Evolutionary conservation across 2,329 filamentous ascomycete genomes (phyloP), one percentile per base, ranked within the genome.

Genomic region (Aspergillus spinulosporus): DNA sequence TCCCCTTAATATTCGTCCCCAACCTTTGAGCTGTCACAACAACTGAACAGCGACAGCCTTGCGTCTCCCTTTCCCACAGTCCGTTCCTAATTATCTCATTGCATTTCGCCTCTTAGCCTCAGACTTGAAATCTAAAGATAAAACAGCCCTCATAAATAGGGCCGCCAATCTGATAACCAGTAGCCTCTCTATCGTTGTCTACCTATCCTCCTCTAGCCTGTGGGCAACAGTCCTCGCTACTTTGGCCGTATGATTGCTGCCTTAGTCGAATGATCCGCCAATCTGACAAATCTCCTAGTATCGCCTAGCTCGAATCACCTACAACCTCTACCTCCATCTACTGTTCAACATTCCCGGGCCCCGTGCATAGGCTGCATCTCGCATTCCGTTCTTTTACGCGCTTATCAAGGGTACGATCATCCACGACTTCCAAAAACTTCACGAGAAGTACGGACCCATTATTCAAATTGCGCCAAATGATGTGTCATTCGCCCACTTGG

Each of bases 291-390:
- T 15, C 14, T 32, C 39, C 15, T 28, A 52, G 50, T 46, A 52
- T 39, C 42, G 29, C 2, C 26, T 37, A 4, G 40, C 9, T 15
- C 14, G n/a, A 26, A 5, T 52, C 14, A 14, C 34, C 43, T 37
- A 52, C 50, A 52, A 52, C 11, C 8, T 46, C 31, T 46, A 45
- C 15, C 37, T 52, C 42, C 40, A 46, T 26, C 50, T 42, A 39
- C 40, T 52, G 14, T 45, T 15, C 14, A 29, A 37, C 5, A 28
- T 52, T 14, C 50, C 50, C 3, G 50, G 50, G 4, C 42, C 50
- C 3, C 29, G 40, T 14, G 7, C 15, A 21, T 52, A 42, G 50
- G 50, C 50, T 28, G 31, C 50, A 14, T 45, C 50, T 3, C 50
- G 50, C 2, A 40, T 52, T 12, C 50, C 50, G 12, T 52, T 46